phyloP scores from a whole-genome alignment of 805 yeast species.

The Metahyphopichia silvanorum region DNA sequence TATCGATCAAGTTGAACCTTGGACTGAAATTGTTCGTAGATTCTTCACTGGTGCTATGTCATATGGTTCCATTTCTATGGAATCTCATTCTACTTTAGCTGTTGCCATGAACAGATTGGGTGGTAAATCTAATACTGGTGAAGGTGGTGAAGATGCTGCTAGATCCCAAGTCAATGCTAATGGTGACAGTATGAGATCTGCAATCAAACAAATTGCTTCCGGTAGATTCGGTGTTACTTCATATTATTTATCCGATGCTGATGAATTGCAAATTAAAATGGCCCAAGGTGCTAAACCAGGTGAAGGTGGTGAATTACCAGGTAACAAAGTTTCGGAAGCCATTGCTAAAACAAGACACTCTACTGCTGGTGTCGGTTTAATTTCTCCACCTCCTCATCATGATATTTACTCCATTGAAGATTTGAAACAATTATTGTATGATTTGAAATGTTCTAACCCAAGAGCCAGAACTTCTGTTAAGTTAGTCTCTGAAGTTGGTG shows the following conservation, averaged over 20 bases:
- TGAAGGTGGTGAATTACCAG: conserved; percentile 99
- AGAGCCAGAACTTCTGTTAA: conserved; percentile 96
- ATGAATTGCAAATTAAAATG: conserved; percentile 96
- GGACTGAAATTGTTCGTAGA: conserved; percentile 98
- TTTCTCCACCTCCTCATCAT: conserved; percentile 98
- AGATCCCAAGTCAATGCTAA: conserved; percentile 74
- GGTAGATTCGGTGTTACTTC: conserved; percentile 99
- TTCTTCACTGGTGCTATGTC: conserved; percentile 99
- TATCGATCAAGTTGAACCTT: conserved; percentile 96
- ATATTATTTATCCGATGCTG: conserved; percentile 90
- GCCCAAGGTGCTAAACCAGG: conserved; percentile 99
- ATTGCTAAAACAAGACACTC: conserved; percentile 97
- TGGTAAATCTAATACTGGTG: conserved; percentile 98
- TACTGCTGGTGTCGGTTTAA: conserved; percentile 93
- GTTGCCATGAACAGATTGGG: conserved; percentile 98
- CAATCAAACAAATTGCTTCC: conserved; percentile 96
- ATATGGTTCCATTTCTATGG: conserved; percentile 97
- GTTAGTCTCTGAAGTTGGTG: conserved; percentile 97
- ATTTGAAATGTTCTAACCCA: conserved; percentile 94
- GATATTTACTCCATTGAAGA: conserved; percentile 98
- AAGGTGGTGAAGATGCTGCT: conserved; percentile 98
- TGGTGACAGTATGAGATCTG: conserved; percentile 99
- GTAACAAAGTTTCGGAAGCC: conserved; percentile 80
- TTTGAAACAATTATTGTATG: conserved; percentile 93
- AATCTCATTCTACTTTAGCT: conserved; percentile 95